These are phyloP conservation scores for Orbilia brochopaga DNA, from an alignment of 2,329 filamentous ascomycete genomes.

Conservation along the genomic window DNA sequence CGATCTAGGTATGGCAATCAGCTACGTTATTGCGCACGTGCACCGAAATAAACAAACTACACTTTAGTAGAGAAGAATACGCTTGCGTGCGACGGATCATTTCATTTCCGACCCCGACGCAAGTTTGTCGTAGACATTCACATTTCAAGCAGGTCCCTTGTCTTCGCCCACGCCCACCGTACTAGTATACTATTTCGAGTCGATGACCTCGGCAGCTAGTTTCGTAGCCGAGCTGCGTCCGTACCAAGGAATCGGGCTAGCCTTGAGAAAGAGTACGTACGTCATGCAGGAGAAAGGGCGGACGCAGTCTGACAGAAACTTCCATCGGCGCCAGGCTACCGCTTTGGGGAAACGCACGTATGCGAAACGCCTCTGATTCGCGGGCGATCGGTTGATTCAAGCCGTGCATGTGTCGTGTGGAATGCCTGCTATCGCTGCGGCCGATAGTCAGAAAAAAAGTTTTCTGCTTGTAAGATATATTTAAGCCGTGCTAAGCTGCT, in stretches of 20 bases:
- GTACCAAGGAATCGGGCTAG: background rate
- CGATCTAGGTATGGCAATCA: too few species aligned
- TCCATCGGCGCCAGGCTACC: background rate
- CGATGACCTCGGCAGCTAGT: background rate
- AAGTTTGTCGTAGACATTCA: too few species aligned
- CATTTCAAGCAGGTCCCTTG: too few species aligned
- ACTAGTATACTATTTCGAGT: too few species aligned
- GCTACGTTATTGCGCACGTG: too few species aligned
- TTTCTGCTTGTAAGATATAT: background rate
- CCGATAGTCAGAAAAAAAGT: background rate
- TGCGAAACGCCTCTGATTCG: background rate
- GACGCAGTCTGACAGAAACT: background rate
- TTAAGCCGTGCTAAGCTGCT: too few species aligned
- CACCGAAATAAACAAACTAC: too few species aligned
- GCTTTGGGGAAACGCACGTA: background rate
- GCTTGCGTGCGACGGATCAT: too few species aligned
- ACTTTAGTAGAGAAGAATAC: too few species aligned
- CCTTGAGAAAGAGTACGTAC: background rate
- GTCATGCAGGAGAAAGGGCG: constrained; percentile 3
- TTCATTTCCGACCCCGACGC: too few species aligned
- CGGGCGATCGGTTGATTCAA: background rate
- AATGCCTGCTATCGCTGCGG: background rate
- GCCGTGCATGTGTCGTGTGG: background rate
- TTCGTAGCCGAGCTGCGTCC: background rate
- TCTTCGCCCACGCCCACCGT: too few species aligned